These are phyloP conservation scores for Lasiosphaeris hirsuta DNA, from an alignment of 495 filamentous ascomycete genomes.

Conservation along the genomic window DNA sequence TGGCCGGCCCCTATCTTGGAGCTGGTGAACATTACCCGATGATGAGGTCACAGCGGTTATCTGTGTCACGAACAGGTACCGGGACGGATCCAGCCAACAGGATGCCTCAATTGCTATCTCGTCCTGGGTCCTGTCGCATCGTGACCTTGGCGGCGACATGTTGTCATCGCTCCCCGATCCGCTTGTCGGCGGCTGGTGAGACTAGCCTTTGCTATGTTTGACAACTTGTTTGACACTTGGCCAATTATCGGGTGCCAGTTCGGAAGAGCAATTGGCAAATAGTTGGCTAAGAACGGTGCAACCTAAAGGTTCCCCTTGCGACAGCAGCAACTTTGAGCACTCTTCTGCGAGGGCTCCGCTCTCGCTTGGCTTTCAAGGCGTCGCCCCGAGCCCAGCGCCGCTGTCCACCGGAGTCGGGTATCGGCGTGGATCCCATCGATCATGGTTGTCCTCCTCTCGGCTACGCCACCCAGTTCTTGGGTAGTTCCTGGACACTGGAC, in stretches of 20 bases:
- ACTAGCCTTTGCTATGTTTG: neutral
- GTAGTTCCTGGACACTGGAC: neutral
- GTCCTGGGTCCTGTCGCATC: neutral
- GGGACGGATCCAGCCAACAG: neutral
- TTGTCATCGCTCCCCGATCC: constrained; percentile 1
- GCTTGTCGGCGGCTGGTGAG: neutral
- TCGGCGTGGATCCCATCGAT: constrained; percentile 22
- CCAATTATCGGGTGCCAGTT: too few relatives aligned
- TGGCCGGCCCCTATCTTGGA: too few relatives aligned
- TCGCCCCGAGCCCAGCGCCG: neutral
- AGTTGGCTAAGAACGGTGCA: too few relatives aligned
- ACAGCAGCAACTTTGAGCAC: too few relatives aligned
- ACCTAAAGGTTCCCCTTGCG: too few relatives aligned
- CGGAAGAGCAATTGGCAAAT: too few relatives aligned
- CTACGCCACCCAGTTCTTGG: constrained; percentile 1
- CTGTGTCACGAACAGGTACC: neutral
- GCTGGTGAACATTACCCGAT: constrained; percentile 7
- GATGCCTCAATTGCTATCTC: neutral
- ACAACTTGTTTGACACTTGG: neutral
- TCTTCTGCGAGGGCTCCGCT: neutral
- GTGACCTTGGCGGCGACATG: neutral
- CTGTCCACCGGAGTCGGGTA: constrained; percentile 4
- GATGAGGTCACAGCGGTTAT: constrained; percentile 4
- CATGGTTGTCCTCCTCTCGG: neutral
- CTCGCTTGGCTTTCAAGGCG: neutral